Base-by-base conservation (phyloP, 23 red algal genomes). In the Gracilaria gracilis region DNA sequence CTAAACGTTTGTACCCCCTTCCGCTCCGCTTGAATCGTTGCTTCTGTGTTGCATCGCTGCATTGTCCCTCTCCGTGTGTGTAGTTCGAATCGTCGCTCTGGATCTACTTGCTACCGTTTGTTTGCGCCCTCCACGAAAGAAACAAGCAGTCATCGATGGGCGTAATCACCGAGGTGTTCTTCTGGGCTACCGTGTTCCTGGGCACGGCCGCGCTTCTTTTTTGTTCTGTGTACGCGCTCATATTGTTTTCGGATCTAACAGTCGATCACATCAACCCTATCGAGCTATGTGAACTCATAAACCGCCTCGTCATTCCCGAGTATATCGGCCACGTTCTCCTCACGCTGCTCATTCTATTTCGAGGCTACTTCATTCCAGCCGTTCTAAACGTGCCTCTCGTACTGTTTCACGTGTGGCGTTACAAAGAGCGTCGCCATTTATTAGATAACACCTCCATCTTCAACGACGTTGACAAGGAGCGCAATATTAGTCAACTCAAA, bases 251-350 rank as follows among this genome's bases (percentile, higher is more conserved):
- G 19, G 97, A 99, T 48, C 54, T 99, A 61, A 81, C 88, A 31
- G 80, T 82, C 40, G 97, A 99, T 75, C 88, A 96, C 76, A 95
- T 99, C 83, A 99, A 99, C 78, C 97, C 97, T 3, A 82, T 96
- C 42, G 97, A 99, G 90, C 85, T 99, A 81, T 96, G 93, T 50
- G 94, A 96, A 23, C 84, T 83, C 23, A 87, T 99, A 42, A 99
- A 99, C 83, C 82, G 89, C 33, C 73, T 99, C 23, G 87, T 88
- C 13, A 48, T 88, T 24, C 94, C 90, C 4, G 94, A 96, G 80
- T 95, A 93, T 55, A 34, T 86, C 47, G 94, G 71, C 1, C 92
- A 99, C 69, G 57, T 73, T 9, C 55, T 59, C 20, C 49, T 96
- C 1, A 79, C 87, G 0, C 35, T 86, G 0, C 40, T 93, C 6